A percentile compares a stretch with the other conserved stretches of the same genome.
Evolutionary conservation across 116 monocot species (phyloP).

Genomic region (Trichopus zeylanicus): DNA sequence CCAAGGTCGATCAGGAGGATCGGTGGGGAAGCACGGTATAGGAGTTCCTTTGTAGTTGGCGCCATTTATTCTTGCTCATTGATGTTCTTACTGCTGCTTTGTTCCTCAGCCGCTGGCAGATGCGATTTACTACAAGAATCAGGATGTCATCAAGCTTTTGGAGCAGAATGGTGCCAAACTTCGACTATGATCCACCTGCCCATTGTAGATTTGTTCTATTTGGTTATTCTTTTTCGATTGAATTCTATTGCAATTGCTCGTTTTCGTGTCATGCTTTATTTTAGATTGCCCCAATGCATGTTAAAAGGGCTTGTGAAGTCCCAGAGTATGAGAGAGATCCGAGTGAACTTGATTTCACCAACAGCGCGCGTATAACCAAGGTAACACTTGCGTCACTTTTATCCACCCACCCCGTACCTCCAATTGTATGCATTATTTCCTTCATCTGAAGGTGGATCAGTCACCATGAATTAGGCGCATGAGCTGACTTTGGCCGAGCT

Average conservation of each 20-base stretch:
- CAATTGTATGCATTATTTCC: too few relatives aligned
- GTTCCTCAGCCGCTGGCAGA: constrained; percentile 83
- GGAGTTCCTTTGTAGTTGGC: background rate
- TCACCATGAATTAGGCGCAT: too few relatives aligned
- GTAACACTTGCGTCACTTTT: constrained; percentile 15
- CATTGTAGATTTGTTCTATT: background rate
- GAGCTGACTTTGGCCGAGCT: too few relatives aligned
- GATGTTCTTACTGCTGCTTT: background rate
- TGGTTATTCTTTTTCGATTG: background rate
- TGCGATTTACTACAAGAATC: constrained; percentile 86
- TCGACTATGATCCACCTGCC: constrained; percentile 39
- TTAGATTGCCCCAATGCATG: constrained; percentile 81
- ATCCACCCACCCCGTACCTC: too few relatives aligned
- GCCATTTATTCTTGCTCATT: background rate
- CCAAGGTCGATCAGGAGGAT: constrained; percentile 55
- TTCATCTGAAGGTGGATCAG: too few relatives aligned
- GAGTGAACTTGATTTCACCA: constrained; percentile 79
- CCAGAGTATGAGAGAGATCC: constrained; percentile 92
- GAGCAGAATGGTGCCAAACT: constrained; percentile 80
- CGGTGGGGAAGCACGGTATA: constrained; percentile 91
- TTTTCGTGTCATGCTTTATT: background rate
- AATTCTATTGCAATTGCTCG: background rate
- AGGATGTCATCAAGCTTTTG: constrained; percentile 79
- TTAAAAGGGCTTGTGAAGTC: constrained; percentile 63
- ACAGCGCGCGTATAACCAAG: constrained; percentile 77